Conservation (phyloP, 768 basidiomycete genomes). For the Tubosaeta brunneosetosa region DNA sequence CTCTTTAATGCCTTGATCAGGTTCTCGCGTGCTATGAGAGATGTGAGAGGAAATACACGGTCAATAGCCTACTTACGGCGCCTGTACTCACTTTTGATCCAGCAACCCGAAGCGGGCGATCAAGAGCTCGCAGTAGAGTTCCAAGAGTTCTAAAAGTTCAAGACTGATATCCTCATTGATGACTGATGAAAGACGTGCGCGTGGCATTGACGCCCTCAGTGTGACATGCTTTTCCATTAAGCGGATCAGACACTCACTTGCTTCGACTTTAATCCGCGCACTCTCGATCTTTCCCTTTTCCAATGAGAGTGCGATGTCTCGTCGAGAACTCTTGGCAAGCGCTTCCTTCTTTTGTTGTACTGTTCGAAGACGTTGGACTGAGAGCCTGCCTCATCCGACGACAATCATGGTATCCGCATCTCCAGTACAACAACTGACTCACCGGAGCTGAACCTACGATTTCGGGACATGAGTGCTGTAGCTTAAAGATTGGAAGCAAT, state of each 20-base stretch:
- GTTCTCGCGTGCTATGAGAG: conserved; percentile 60
- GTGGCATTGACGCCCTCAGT: conserved; percentile 17
- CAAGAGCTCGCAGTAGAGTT: conserved; percentile 92
- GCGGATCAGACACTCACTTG: conserved; percentile 44
- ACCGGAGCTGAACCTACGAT: conserved; percentile 51
- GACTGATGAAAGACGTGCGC: conserved; percentile 37
- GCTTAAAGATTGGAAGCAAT: neutral
- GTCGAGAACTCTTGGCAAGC: conserved; percentile 64
- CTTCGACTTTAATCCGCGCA: conserved; percentile 81
- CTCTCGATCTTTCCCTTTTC: conserved; percentile 82
- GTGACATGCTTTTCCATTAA: neutral
- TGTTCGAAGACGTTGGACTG: conserved; percentile 79
- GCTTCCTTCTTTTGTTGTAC: conserved; percentile 92
- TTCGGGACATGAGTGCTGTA: neutral
- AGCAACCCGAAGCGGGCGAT: conserved; percentile 88
- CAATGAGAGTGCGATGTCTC: conserved; percentile 77
- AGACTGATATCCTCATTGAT: conserved; percentile 83
- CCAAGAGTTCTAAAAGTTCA: conserved; percentile 87
- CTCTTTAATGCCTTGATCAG: conserved; percentile 83
- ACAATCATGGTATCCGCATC: neutral
- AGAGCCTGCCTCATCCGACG: conserved; percentile 48
- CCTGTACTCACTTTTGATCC: conserved; percentile 68
- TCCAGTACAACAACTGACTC: conserved; percentile 8
- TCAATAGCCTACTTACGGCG: conserved; percentile 1
- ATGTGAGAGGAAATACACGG: conserved; percentile 5